Conservation (phyloP, 2,329 filamentous ascomycete genomes). For the Blastomyces silverae region DNA sequence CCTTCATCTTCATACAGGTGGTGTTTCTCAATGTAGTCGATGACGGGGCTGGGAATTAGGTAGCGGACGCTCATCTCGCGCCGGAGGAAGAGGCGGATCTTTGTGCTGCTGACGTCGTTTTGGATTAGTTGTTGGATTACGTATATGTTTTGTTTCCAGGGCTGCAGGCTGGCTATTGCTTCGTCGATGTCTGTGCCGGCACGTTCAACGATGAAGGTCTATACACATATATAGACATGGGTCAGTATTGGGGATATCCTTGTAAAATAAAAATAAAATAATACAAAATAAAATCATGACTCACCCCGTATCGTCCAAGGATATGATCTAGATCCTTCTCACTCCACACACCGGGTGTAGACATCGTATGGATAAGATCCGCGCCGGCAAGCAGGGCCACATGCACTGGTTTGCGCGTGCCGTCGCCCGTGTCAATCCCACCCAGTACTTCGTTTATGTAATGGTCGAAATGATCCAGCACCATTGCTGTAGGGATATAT, state of each 20-base stretch:
- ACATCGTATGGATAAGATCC: constrained; percentile 69
- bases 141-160: constrained; percentile 78
- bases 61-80: constrained; percentile 78
- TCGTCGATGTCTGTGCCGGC: constrained; percentile 84
- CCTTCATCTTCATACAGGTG: constrained; percentile 55
- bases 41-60: constrained; percentile 64
- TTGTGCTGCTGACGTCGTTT: constrained; percentile 73
- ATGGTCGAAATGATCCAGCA: constrained; percentile 83
- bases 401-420: constrained; percentile 58
- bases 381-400: constrained; percentile 78
- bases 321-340: constrained; percentile 81
- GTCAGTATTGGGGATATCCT: neutral
- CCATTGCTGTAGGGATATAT: constrained; percentile 82
- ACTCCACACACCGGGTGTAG: constrained; percentile 67
- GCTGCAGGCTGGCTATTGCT: constrained; percentile 70
- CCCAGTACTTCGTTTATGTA: constrained; percentile 76
- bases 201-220: constrained; percentile 77
- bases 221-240: neutral
- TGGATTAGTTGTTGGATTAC: constrained; percentile 84
- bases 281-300: constrained; percentile 20
- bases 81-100: constrained; percentile 74
- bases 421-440: constrained; percentile 63
- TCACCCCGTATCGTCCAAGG: constrained; percentile 64
- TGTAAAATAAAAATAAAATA: neutral
- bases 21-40: constrained; percentile 64